A percentile compares a stretch with the other conserved stretches of the same genome.
These are phyloP conservation scores for Dovyalis caffra DNA, from an alignment of 345 rosid genomes.

Conservation along the genomic window DNA sequence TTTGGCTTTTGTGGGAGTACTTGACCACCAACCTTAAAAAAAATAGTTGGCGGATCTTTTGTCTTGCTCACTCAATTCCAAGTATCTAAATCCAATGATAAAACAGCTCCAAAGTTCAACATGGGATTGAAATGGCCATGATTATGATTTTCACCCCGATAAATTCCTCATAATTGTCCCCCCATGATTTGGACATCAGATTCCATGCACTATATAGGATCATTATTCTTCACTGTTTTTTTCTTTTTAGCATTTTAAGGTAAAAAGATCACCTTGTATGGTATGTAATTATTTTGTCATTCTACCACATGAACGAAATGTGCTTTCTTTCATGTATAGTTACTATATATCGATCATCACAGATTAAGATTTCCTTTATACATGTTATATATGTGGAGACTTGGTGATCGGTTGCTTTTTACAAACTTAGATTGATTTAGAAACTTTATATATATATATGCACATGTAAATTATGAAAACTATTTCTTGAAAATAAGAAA, in stretches of 20 bases:
- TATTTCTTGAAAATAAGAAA: too few relatives aligned
- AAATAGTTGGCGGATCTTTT: neutral
- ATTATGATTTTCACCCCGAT: conserved; percentile 1
- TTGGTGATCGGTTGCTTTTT: too few relatives aligned
- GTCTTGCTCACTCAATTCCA: conserved; percentile 13
- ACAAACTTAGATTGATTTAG: too few relatives aligned
- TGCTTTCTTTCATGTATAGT: too few relatives aligned
- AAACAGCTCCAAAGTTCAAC: conserved; percentile 17
- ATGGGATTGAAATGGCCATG: conserved; percentile 13
- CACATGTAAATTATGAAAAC: too few relatives aligned
- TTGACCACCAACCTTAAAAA: neutral
- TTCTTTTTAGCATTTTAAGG: neutral
- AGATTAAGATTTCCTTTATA: neutral
- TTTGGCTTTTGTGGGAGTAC: neutral
- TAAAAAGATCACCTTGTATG: neutral
- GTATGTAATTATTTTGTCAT: neutral
- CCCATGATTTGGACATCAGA: conserved; percentile 23
- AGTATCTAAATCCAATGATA: conserved; percentile 28
- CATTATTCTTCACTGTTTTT: conserved; percentile 8
- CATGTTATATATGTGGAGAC: too few relatives aligned
- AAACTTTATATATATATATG: too few relatives aligned
- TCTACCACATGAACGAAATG: neutral
- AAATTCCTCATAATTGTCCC: conserved; percentile 9
- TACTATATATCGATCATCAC: neutral
- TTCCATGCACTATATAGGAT: conserved; percentile 22